phyloP scores from a whole-genome alignment of 345 rosid genomes.

The Clarkia xantiana region DNA sequence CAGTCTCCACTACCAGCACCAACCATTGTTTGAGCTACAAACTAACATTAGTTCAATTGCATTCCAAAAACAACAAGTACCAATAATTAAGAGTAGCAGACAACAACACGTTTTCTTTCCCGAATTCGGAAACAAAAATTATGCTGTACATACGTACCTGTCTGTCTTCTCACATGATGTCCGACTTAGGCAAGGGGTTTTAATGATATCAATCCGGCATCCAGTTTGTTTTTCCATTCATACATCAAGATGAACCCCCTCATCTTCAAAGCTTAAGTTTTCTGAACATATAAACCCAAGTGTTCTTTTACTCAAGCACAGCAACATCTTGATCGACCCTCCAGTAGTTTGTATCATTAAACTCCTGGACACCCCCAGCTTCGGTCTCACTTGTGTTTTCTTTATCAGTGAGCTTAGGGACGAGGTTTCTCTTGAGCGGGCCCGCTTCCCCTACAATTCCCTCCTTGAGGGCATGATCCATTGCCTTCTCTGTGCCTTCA shows the following conservation, averaged over 20 bases:
- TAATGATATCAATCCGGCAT: too few species aligned
- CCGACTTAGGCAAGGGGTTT: too few species aligned
- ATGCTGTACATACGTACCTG: too few species aligned
- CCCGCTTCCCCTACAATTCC: conserved; percentile 98
- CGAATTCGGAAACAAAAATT: too few species aligned
- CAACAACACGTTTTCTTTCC: too few species aligned
- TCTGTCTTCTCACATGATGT: too few species aligned
- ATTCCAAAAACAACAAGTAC: too few species aligned
- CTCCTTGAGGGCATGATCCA: conserved; percentile 86
- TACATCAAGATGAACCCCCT: not conserved
- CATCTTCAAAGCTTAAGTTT: not conserved
- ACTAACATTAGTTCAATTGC: too few species aligned
- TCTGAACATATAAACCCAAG: too few species aligned
- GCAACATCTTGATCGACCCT: conserved; percentile 82
- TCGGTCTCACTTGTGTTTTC: conserved; percentile 38
- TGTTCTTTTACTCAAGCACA: conserved; percentile 44
- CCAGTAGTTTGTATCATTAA: conserved; percentile 90
- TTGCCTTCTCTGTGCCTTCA: conserved; percentile 88
- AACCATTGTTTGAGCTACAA: too few species aligned
- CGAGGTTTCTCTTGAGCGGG: conserved; percentile 49
- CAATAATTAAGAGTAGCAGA: too few species aligned
- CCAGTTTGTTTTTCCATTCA: not conserved
- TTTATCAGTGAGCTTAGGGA: conserved; percentile 34
- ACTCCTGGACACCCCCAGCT: conserved; percentile 48
- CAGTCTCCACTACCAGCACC: too few species aligned